A percentile compares a stretch with the other conserved stretches of the same genome.
Conservation (phyloP, 2,329 filamentous ascomycete genomes). For the Microsporum canis region DNA sequence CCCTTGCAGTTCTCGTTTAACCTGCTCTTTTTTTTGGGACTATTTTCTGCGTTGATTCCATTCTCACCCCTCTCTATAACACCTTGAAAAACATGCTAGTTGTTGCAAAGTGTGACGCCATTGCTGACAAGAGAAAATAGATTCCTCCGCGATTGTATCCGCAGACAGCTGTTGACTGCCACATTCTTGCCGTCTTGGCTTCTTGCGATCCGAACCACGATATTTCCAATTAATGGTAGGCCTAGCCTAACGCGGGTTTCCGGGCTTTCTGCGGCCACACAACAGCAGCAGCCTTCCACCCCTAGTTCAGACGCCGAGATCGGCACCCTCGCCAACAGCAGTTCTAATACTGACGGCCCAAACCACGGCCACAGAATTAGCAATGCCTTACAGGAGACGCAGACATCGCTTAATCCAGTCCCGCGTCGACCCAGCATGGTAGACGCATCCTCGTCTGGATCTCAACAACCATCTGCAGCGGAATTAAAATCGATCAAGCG, state of each 20-base stretch:
- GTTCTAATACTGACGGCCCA: not conserved
- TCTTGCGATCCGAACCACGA: slow-evolving; percentile 54
- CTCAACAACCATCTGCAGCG: slow-evolving; percentile 17
- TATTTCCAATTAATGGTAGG: slow-evolving; percentile 55
- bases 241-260: slow-evolving; percentile 8
- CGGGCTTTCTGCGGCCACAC: slow-evolving; percentile 1
- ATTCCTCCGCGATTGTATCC: slow-evolving; percentile 37
- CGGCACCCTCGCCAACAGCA: slow-evolving; percentile 12
- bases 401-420: slow-evolving; percentile 13
- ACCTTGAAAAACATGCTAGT: not conserved
- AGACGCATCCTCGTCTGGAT: slow-evolving; percentile 10
- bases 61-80: not conserved
- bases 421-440: slow-evolving; percentile 6
- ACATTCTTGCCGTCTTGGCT: slow-evolving; percentile 52
- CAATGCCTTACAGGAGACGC: slow-evolving; percentile 1
- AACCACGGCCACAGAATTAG: not conserved
- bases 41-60: slow-evolving; percentile 1
- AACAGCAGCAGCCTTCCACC: not conserved
- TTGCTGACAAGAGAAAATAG: slow-evolving; percentile 19
- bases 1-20: slow-evolving; percentile 2
- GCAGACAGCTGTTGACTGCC: slow-evolving; percentile 54
- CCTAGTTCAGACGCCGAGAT: slow-evolving; percentile 15
- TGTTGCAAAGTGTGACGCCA: not conserved
- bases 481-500: slow-evolving; percentile 34
- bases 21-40: not conserved